phyloP scores from a whole-genome alignment of 192 early-diverging fungal species.

The Rhizophlyctis rosea region DNA sequence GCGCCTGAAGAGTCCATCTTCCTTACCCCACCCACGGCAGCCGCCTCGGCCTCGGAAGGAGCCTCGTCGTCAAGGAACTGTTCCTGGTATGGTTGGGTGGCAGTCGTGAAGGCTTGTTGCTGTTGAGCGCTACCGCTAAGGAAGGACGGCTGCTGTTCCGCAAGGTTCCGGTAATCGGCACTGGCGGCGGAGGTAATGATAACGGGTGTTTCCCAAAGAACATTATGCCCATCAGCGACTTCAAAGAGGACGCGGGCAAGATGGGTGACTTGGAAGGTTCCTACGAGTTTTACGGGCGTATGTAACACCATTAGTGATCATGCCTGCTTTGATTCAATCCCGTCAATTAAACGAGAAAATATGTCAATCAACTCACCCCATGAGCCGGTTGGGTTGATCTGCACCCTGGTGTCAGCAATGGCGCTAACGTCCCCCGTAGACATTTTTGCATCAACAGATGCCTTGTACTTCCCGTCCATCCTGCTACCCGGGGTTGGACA shows the following conservation, averaged over 20 bases:
- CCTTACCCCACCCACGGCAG: too few relatives aligned
- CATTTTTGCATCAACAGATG: constrained; percentile 15
- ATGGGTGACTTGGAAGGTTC: constrained; percentile 22
- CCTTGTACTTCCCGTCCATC: constrained; percentile 14
- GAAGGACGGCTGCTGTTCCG: constrained; percentile 5
- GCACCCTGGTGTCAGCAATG: constrained; percentile 9
- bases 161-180: constrained; percentile 9
- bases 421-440: constrained; percentile 19
- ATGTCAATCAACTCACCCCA: constrained; percentile 11
- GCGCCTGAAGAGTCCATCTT: too few relatives aligned
- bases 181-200: constrained; percentile 12
- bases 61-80: too few relatives aligned
- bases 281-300: constrained; percentile 2
- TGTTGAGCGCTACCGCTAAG: too few relatives aligned
- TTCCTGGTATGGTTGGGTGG: too few relatives aligned
- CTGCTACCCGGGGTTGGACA: constrained; percentile 21
- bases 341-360: background rate
- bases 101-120: too few relatives aligned
- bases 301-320: background rate
- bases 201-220: constrained; percentile 26
- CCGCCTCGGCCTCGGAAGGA: too few relatives aligned
- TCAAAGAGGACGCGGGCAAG: constrained; percentile 20
- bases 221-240: constrained; percentile 26
- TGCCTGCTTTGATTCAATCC: too few relatives aligned
- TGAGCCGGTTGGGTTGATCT: constrained; percentile 22